phyloP scores from a whole-genome alignment of 192 early-diverging fungal genomes.

The Entrophospora sp. region DNA sequence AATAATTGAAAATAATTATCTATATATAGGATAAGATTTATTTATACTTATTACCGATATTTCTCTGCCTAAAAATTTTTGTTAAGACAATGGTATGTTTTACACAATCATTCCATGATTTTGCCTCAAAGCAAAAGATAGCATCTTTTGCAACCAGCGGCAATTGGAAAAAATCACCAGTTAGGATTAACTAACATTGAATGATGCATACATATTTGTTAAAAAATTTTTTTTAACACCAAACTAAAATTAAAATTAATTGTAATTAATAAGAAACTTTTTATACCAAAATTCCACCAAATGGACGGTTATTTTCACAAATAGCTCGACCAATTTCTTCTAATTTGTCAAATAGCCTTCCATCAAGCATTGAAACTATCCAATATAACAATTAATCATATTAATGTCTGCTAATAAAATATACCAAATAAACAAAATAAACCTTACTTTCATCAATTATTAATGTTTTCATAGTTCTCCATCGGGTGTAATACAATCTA shows the following conservation, averaged over 20 bases:
- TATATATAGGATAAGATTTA: neutral
- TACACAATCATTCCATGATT: constrained; percentile 44
- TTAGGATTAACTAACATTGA: constrained; percentile 29
- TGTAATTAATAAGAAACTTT: neutral
- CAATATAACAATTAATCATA: constrained; percentile 40
- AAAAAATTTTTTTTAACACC: neutral
- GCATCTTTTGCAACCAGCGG: constrained; percentile 53
- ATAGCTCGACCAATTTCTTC: constrained; percentile 51
- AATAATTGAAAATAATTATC: neutral
- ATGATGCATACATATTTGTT: neutral
- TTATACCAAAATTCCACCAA: constrained; percentile 68
- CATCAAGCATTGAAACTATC: too few species aligned
- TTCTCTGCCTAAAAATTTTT: constrained; percentile 79
- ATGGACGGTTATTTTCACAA: constrained; percentile 33
- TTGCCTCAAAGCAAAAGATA: constrained; percentile 56
- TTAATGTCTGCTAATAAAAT: neutral
- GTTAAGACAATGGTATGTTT: constrained; percentile 54
- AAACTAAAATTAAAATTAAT: neutral
- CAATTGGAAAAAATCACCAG: constrained; percentile 76
- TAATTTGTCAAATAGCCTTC: constrained; percentile 57
- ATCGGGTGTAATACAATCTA: constrained; percentile 38
- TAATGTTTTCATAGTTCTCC: constrained; percentile 51
- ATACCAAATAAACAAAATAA: neutral
- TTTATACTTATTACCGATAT: constrained; percentile 33
- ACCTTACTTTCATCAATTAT: constrained; percentile 73